Evolutionary conservation across 1,284 basidiomycete species (phyloP), one percentile per base, ranked within the genome.

Genomic region (Heterobasidion irregulare): DNA sequence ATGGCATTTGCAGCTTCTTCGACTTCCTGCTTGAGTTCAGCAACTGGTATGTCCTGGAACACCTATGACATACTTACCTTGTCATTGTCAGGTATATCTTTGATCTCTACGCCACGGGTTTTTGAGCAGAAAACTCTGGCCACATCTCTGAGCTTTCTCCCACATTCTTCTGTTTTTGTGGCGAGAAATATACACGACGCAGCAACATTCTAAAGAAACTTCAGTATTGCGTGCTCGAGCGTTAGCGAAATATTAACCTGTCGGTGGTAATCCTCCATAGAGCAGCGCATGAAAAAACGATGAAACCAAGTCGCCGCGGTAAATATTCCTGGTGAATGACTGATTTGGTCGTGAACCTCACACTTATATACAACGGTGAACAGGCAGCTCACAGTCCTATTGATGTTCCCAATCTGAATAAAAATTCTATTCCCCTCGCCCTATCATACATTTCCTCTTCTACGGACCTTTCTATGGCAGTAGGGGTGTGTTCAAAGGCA

Each of bases 211-310:
- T 94, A 57, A n/a, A 36, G 53, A 53, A 52, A 50, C 41, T 44
- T 18, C n/a, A 55, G 48, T 57, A 55, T 32, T 50, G 50, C 48
- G 34, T n/a, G 18, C 47, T 35, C 32, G 18, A 47, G 47, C 50
- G 52, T 7, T 32, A 50, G 38, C 50, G 50, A 53, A 38, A 53
- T 32, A 60, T 68, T 60, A 64, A 88, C 88, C 74, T 89, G 88
- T 60, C 86, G 82, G 66, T 86, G 81, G 67, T 91, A 89, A 64
- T 92, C 86, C 63, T 86, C 80, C 77, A 94, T 79, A n/a, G 92
- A 84, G 64, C 83, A 86, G 53, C 94, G 82, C 92, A 97, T 94
- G 72, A 91, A 97, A 72, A 97, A 97, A 12, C 94, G 83, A 70
- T 97, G 94, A 59, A 96, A 89, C 79, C 92, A 92, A 4, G 88